phyloP scores from a whole-genome alignment of 164 flowering plant species.

The Vitis rupestris region DNA sequence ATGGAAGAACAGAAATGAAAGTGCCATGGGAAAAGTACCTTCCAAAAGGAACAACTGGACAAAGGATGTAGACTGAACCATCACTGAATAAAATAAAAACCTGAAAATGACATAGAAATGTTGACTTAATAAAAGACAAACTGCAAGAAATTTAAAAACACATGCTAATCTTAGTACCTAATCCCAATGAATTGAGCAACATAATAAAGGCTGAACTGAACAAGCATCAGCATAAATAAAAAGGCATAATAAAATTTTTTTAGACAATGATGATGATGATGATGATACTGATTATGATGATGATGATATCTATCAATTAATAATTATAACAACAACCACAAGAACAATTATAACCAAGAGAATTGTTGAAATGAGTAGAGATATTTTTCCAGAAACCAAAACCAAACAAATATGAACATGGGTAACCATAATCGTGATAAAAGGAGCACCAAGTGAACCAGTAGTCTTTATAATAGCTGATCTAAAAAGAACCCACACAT shows the following conservation, averaged over 20 bases:
- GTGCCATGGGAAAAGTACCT: constrained; percentile 44
- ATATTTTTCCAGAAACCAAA: neutral
- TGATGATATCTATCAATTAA: too few species aligned
- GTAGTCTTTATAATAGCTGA: too few species aligned
- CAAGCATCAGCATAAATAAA: neutral
- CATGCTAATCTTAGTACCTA: neutral
- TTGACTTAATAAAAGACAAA: neutral
- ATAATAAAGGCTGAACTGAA: neutral
- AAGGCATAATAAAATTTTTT: neutral
- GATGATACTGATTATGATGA: too few species aligned
- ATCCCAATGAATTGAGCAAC: neutral
- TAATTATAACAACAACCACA: too few species aligned
- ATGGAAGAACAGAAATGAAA: neutral
- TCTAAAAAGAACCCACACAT: too few species aligned
- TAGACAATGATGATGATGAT: too few species aligned
- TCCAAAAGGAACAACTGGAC: constrained; percentile 97
- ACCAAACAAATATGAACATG: neutral
- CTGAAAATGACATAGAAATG: constrained; percentile 35
- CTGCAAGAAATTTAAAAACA: neutral
- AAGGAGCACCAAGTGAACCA: too few species aligned
- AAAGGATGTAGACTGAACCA: constrained; percentile 79
- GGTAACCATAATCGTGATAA: neutral
- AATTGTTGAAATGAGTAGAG: neutral
- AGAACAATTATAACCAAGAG: too few species aligned
- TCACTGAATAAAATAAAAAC: constrained; percentile 80